Conservation (phyloP, 768 basidiomycete species). For the Lactarius indigo region DNA sequence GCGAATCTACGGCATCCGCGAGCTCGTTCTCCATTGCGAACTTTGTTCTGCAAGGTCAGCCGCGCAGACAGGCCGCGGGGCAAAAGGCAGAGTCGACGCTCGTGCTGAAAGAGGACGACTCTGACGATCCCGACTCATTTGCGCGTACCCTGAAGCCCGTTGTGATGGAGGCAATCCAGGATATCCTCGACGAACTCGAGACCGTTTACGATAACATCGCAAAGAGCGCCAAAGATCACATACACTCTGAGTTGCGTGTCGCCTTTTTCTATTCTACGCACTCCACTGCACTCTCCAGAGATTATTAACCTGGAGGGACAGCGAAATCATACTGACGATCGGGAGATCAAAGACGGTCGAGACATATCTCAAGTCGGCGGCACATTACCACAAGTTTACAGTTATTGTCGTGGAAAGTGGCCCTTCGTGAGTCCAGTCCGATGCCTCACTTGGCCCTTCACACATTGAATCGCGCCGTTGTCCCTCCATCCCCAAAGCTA, state of each 20-base stretch:
- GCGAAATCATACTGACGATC: conserved; percentile 92
- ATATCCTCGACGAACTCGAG: conserved; percentile 93
- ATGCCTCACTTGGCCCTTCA: neutral
- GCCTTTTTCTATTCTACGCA: neutral
- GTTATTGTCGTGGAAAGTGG: conserved; percentile 96
- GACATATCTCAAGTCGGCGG: conserved; percentile 87
- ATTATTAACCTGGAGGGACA: conserved; percentile 31
- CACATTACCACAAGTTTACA: conserved; percentile 87
- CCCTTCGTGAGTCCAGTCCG: conserved; percentile 70
- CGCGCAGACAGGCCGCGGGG: conserved; percentile 42
- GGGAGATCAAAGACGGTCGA: conserved; percentile 95
- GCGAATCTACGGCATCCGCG: conserved; percentile 36
- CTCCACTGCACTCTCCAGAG: neutral
- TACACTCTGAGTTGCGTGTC: conserved; percentile 88
- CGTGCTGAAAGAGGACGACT: conserved; percentile 63
- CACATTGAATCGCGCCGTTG: conserved; percentile 9
- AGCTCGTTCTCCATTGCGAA: conserved; percentile 70
- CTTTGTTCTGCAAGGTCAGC: conserved; percentile 79
- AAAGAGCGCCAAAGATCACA: conserved; percentile 91
- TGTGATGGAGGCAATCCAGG: conserved; percentile 94
- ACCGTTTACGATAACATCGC: conserved; percentile 94
- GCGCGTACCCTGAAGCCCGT: conserved; percentile 82
- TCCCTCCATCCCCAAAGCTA: conserved; percentile 46
- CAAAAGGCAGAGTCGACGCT: conserved; percentile 51
- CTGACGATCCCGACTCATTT: conserved; percentile 76